Conservation (phyloP, 495 filamentous ascomycete genomes). For the Xylaria grammica region DNA sequence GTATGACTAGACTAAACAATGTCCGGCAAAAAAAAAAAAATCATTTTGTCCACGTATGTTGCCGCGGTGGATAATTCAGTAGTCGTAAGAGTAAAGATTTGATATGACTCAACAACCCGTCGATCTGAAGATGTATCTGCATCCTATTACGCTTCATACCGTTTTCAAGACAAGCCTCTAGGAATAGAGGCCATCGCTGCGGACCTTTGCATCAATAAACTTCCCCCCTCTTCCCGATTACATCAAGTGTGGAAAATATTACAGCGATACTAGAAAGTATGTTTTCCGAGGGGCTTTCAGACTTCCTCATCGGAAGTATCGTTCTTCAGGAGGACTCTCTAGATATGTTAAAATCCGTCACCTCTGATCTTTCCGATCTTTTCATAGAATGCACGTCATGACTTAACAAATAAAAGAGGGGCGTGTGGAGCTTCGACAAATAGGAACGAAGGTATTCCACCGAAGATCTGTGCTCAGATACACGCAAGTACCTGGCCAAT, state of each 20-base stretch:
- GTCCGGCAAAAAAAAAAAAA: neutral
- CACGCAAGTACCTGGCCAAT: too few species aligned
- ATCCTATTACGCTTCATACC: too few species aligned
- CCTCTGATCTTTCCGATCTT: too few species aligned
- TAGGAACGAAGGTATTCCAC: neutral
- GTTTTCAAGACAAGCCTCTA: too few species aligned
- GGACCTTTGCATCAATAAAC: too few species aligned
- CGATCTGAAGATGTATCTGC: neutral
- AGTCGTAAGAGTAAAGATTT: too few species aligned
- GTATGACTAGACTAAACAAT: neutral
- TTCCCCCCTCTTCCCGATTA: too few species aligned
- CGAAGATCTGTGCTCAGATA: slow-evolving; percentile 10
- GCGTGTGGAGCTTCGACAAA: neutral
- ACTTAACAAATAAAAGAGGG: neutral
- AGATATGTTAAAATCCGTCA: neutral
- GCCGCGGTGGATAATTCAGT: slow-evolving; percentile 1
- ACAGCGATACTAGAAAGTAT: too few species aligned
- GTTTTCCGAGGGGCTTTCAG: too few species aligned
- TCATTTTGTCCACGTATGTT: slow-evolving; percentile 3
- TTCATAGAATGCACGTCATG: slow-evolving; percentile 5
- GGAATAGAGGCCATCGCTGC: too few species aligned
- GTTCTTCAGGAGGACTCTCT: neutral
- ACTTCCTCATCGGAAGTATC: too few species aligned
- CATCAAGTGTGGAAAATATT: too few species aligned
- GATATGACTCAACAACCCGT: slow-evolving; percentile 10